A percentile compares a stretch with the other conserved stretches of the same genome.
These are phyloP conservation scores for Batkoa obscura DNA, from an alignment of 371 early-diverging fungal genomes.

Conservation along the genomic window DNA sequence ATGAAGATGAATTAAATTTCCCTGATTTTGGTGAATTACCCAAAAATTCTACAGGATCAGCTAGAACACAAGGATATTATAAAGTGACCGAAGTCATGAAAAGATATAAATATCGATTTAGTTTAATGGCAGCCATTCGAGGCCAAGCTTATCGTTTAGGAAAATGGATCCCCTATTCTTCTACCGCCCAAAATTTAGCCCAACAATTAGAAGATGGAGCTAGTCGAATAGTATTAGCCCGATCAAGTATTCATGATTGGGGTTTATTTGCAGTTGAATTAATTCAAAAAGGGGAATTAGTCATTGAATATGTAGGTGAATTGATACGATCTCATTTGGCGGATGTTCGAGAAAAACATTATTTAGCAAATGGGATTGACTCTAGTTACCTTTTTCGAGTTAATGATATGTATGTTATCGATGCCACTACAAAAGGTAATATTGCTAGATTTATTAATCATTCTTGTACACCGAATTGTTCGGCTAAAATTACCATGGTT, in stretches of 20 bases:
- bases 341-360: constrained; percentile 82
- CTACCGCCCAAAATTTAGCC: constrained; percentile 36
- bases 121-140: constrained; percentile 7
- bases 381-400: constrained; percentile 90
- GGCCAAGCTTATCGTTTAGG: too few species aligned
- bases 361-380: constrained; percentile 80
- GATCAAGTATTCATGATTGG: constrained; percentile 88
- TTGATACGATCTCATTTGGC: constrained; percentile 87
- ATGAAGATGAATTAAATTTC: neutral
- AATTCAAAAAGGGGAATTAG: constrained; percentile 82
- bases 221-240: constrained; percentile 72
- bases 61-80: constrained; percentile 59
- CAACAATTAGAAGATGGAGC: constrained; percentile 77
- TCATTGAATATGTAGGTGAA: constrained; percentile 98
- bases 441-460: constrained; percentile 97
- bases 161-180: constrained; percentile 35
- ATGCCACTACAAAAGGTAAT: constrained; percentile 96
- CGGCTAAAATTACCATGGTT: constrained; percentile 73
- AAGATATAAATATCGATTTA: constrained; percentile 32
- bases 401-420: constrained; percentile 88
- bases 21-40: constrained; percentile 9
- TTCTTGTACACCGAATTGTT: constrained; percentile 95
- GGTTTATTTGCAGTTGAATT: constrained; percentile 85
- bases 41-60: constrained; percentile 44
- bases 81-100: constrained; percentile 43